phyloP scores from a whole-genome alignment of 306 rosid genomes.

The Casuarina cunninghamiana region DNA sequence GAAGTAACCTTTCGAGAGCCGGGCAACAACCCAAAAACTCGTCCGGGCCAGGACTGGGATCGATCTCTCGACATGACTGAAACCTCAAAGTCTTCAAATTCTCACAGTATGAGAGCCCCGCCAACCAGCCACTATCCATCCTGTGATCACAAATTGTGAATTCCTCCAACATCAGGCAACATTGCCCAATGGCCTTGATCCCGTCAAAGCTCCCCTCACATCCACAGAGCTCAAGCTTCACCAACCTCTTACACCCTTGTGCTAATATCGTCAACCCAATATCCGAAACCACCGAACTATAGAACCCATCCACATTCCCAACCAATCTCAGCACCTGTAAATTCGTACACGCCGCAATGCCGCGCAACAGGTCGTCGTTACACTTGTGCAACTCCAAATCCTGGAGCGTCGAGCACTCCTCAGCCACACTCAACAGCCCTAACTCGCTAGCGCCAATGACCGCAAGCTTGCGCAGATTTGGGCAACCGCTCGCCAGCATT shows the following conservation, averaged over 20 bases:
- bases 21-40: constrained; percentile 69
- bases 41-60: constrained; percentile 54
- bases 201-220: constrained; percentile 94
- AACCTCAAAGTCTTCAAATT: constrained; percentile 79
- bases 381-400: constrained; percentile 81
- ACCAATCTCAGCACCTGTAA: constrained; percentile 70
- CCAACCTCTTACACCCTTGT: constrained; percentile 78
- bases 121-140: constrained; percentile 92
- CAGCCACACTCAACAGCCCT: constrained; percentile 74
- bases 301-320: constrained; percentile 56
- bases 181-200: constrained; percentile 80
- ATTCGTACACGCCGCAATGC: constrained; percentile 77
- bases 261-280: constrained; percentile 83
- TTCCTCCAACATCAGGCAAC: constrained; percentile 91
- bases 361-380: constrained; percentile 67
- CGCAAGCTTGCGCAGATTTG: constrained; percentile 67
- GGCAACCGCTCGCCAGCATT: constrained; percentile 66
- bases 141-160: constrained; percentile 67
- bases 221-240: constrained; percentile 78
- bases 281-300: constrained; percentile 63
- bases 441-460: constrained; percentile 73
- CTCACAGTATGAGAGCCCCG: constrained; percentile 68
- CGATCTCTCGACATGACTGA: constrained; percentile 62
- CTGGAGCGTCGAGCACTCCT: constrained; percentile 76
- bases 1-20: constrained; percentile 65